phyloP scores from a whole-genome alignment of 2,329 filamentous ascomycete species.

The Colletotrichum orchidophilum region DNA sequence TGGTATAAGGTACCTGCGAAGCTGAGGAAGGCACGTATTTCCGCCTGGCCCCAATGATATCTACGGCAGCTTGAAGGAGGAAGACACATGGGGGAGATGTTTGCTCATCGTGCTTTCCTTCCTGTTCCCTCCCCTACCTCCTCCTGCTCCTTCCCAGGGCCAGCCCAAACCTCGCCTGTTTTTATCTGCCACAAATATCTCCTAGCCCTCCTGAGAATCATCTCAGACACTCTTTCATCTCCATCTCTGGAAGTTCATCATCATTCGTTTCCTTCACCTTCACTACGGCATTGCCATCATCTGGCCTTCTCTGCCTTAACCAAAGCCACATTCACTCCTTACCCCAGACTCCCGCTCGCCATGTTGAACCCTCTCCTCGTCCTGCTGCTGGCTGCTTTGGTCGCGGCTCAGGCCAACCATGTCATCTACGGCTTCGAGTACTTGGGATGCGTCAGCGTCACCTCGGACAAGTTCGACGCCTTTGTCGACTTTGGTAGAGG shows the following conservation, averaged over 20 bases:
- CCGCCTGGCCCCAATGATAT: too few species aligned
- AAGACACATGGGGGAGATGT: too few species aligned
- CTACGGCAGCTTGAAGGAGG: too few species aligned
- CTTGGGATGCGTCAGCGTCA: conserved; percentile 27
- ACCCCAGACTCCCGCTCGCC: neutral
- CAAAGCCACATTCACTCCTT: neutral
- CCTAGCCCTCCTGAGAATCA: neutral
- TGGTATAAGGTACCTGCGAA: neutral
- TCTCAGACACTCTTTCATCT: neutral
- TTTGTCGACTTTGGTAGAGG: conserved; percentile 15
- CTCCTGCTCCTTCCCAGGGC: neutral
- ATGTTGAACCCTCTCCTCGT: neutral
- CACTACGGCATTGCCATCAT: neutral
- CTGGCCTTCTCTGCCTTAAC: neutral
- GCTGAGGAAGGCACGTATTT: neutral
- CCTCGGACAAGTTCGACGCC: conserved; percentile 10
- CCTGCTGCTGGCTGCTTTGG: conserved; percentile 17
- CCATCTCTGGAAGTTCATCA: neutral
- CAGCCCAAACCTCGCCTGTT: neutral
- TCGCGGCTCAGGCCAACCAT: conserved; percentile 14
- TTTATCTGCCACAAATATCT: neutral
- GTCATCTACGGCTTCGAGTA: conserved; percentile 27
- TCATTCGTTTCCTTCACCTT: neutral
- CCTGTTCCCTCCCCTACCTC: neutral
- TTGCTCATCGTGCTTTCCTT: neutral